A percentile compares a stretch with the other conserved stretches of the same genome.
phyloP scores from a whole-genome alignment of 1,139 yeast species.

The Yamadazyma buinensis region DNA sequence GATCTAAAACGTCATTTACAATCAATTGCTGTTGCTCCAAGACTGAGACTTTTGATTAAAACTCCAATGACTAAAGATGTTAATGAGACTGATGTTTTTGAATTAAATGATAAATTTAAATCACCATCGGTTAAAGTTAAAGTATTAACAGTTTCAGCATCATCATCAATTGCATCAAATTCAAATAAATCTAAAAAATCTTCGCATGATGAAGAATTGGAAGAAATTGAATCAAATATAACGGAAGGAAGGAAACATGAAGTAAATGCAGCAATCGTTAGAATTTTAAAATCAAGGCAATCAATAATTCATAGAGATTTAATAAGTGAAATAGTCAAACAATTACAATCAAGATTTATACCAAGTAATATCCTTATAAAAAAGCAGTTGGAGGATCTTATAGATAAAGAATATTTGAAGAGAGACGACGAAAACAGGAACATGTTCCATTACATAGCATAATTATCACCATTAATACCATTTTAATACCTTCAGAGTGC shows the following conservation, averaged over 20 bases:
- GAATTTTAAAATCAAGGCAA: slow-evolving; percentile 79
- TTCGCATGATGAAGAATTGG: slow-evolving; percentile 35
- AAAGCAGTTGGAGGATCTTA: slow-evolving; percentile 71
- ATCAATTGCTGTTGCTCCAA: slow-evolving; percentile 83
- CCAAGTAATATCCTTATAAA: slow-evolving; percentile 69
- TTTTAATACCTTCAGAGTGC: too few species aligned
- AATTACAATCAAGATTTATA: slow-evolving; percentile 60
- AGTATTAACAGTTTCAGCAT: slow-evolving; percentile 64
- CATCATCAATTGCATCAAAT: slow-evolving; percentile 26
- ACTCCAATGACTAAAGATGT: slow-evolving; percentile 75
- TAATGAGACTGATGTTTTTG: slow-evolving; percentile 58
- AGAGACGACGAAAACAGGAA: slow-evolving; percentile 63
- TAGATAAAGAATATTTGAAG: slow-evolving; percentile 80
- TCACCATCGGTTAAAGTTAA: slow-evolving; percentile 72
- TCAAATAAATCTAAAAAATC: slow-evolving; percentile 22
- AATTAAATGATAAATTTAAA: slow-evolving; percentile 67
- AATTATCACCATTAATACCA: background rate
- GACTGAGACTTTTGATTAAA: slow-evolving; percentile 68
- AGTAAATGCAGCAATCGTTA: slow-evolving; percentile 84
- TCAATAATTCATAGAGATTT: slow-evolving; percentile 60
- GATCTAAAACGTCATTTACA: slow-evolving; percentile 78
- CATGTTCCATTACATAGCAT: slow-evolving; percentile 71
- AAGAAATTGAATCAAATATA: slow-evolving; percentile 32
- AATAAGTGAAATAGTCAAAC: slow-evolving; percentile 61
- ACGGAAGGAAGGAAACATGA: slow-evolving; percentile 52